phyloP scores from a whole-genome alignment of 164 flowering plant species.

The Liriodendron chinense region DNA sequence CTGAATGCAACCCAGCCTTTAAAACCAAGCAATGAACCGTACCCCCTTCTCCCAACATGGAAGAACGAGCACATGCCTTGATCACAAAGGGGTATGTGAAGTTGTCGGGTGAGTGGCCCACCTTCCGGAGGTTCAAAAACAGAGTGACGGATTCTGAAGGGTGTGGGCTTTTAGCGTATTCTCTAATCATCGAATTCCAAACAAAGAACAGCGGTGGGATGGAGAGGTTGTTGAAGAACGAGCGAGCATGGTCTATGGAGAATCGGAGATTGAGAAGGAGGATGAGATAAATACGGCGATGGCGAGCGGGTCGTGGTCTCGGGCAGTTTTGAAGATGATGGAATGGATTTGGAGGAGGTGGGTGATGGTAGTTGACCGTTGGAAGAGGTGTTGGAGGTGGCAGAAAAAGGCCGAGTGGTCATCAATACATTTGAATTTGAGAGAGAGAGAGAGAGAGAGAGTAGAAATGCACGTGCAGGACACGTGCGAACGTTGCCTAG shows the following conservation, averaged over 20 bases:
- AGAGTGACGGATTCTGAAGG: constrained; percentile 36
- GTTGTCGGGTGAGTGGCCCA: constrained; percentile 35
- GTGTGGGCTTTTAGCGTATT: constrained; percentile 26
- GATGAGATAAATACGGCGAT: constrained; percentile 27
- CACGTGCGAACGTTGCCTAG: too few relatives aligned
- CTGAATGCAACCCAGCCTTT: constrained; percentile 36
- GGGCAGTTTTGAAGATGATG: constrained; percentile 38
- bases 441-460: too few relatives aligned
- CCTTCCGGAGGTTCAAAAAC: constrained; percentile 25
- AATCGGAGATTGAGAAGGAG: constrained; percentile 25
- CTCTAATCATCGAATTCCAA: constrained; percentile 46
- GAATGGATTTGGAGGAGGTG: constrained; percentile 37
- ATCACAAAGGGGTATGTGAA: constrained; percentile 51
- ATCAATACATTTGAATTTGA: background rate
- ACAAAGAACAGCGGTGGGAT: constrained; percentile 36
- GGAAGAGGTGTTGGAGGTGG: constrained; percentile 23
- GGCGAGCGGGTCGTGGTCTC: constrained; percentile 25
- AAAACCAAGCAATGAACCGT: constrained; percentile 37
- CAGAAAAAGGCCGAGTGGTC: constrained; percentile 19
- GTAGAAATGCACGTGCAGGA: too few relatives aligned
- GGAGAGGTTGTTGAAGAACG: constrained; percentile 25
- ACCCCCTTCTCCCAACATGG: constrained; percentile 30
- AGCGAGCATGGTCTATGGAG: constrained; percentile 27
- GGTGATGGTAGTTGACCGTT: constrained; percentile 20
- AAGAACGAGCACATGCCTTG: constrained; percentile 44